Percentiles rank a stretch among this genome's conserved stretches.
These are phyloP conservation scores for Coemansia sp. DNA, from an alignment of 192 early-diverging fungal species.

Conservation along the genomic window DNA sequence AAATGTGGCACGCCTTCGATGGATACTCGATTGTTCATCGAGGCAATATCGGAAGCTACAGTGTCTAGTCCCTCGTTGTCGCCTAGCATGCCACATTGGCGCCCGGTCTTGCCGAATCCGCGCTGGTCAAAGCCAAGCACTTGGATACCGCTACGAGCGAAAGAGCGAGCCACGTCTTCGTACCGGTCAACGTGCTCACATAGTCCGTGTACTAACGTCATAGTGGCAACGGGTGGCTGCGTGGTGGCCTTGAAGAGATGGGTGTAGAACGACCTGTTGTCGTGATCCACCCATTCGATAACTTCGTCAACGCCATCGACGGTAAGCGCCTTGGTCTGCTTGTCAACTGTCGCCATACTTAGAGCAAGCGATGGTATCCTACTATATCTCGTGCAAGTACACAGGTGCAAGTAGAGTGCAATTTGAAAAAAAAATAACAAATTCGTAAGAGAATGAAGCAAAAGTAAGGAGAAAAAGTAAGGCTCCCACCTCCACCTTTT, in stretches of 20 bases:
- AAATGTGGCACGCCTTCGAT: constrained; percentile 55
- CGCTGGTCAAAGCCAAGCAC: constrained; percentile 62
- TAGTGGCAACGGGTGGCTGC: constrained; percentile 51
- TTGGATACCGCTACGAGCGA: constrained; percentile 58
- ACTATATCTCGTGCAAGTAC: not conserved
- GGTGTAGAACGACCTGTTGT: constrained; percentile 32
- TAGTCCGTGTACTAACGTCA: constrained; percentile 61
- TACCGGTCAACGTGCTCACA: constrained; percentile 68
- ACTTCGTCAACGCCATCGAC: constrained; percentile 35
- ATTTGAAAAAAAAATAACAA: not conserved
- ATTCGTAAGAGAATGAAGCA: not conserved
- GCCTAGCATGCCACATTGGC: constrained; percentile 42
- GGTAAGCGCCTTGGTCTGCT: constrained; percentile 10
- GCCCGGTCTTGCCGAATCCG: constrained; percentile 63
- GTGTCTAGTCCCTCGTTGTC: constrained; percentile 49
- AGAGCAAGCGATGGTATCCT: not conserved
- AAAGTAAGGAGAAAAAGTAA: not conserved
- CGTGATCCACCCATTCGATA: constrained; percentile 35
- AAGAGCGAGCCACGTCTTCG: constrained; percentile 47
- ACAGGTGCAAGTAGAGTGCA: not conserved
- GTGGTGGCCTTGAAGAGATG: constrained; percentile 26
- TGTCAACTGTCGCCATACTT: constrained; percentile 1
- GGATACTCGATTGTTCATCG: constrained; percentile 33
- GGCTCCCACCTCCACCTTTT: not conserved
- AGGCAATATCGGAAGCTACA: constrained; percentile 49